Percentiles rank a stretch among this genome's conserved stretches.
These are phyloP conservation scores for Phaeomoniella chlamydospora DNA, from an alignment of 2,329 filamentous ascomycete species.

Conservation along the genomic window DNA sequence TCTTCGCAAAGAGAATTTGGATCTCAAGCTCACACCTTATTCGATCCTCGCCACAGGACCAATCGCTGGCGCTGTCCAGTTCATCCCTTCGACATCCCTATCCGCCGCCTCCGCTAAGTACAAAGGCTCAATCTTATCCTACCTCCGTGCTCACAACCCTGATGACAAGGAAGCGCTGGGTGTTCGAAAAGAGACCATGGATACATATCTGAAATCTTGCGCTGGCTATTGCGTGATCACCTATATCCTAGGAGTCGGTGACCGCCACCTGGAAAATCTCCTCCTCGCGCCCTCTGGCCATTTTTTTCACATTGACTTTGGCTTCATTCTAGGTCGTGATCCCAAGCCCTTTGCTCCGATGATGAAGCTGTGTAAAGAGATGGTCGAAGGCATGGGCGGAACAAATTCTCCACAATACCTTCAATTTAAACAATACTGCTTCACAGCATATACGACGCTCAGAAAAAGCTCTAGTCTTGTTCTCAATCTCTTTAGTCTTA, in stretches of 20 bases:
- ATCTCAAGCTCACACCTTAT: slow-evolving; percentile 89
- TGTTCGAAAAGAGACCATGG: slow-evolving; percentile 80
- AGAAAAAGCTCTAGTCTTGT: slow-evolving; percentile 84
- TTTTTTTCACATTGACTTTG: slow-evolving; percentile 98
- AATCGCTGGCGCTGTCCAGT: slow-evolving; percentile 81
- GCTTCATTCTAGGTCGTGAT: slow-evolving; percentile 91
- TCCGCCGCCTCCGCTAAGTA: slow-evolving; percentile 75
- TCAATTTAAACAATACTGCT: slow-evolving; percentile 89
- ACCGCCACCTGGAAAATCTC: slow-evolving; percentile 90
- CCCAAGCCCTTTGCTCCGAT: slow-evolving; percentile 94
- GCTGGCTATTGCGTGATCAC: slow-evolving; percentile 98
- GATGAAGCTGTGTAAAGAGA: slow-evolving; percentile 94
- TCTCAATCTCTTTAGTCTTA: slow-evolving; percentile 86
- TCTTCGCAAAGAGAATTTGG: slow-evolving; percentile 87
- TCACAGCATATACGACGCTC: slow-evolving; percentile 82
- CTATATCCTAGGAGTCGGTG: slow-evolving; percentile 89
- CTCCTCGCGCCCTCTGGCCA: slow-evolving; percentile 78
- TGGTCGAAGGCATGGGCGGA: slow-evolving; percentile 98
- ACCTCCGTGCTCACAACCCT: slow-evolving; percentile 78
- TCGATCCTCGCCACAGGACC: slow-evolving; percentile 89
- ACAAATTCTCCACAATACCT: slow-evolving; percentile 65
- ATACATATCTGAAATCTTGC: slow-evolving; percentile 90
- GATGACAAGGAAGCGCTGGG: slow-evolving; percentile 69
- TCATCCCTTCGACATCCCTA: slow-evolving; percentile 73
- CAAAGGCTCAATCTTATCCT: slow-evolving; percentile 62